These are phyloP conservation scores for Fusarium solani-melongenae DNA, from an alignment of 2,329 filamentous ascomycete genomes.

Conservation along the genomic window DNA sequence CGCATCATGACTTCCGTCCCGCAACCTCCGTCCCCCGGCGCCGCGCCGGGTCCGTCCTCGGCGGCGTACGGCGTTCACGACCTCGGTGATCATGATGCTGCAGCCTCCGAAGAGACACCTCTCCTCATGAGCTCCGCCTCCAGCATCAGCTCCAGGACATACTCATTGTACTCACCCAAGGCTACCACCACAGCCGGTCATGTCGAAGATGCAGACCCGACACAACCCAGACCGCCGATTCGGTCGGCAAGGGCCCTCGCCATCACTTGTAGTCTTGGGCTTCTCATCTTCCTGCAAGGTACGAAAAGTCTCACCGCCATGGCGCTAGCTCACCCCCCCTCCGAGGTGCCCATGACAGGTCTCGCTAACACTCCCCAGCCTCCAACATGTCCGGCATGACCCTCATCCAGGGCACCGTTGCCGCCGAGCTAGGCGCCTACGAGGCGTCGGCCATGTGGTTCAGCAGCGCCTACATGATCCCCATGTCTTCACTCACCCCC, in stretches of 20 bases:
- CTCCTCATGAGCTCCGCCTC: constrained; percentile 24
- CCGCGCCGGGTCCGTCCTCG: constrained; percentile 12
- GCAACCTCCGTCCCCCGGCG: neutral
- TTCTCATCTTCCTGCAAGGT: constrained; percentile 46
- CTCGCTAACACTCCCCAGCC: constrained; percentile 48
- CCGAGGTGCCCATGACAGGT: neutral
- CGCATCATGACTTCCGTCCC: constrained; percentile 10
- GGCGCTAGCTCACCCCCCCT: neutral
- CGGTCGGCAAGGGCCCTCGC: constrained; percentile 51
- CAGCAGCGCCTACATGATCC: constrained; percentile 77
- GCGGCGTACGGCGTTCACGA: neutral
- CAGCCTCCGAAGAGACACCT: constrained; percentile 36
- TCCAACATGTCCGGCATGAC: constrained; percentile 84
- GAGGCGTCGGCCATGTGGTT: constrained; percentile 82
- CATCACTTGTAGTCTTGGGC: constrained; percentile 53
- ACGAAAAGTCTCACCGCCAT: neutral
- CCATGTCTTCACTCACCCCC: constrained; percentile 72
- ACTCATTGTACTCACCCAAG: neutral
- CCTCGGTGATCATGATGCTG: neutral
- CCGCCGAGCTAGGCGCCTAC: constrained; percentile 79
- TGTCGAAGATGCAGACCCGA: constrained; percentile 4
- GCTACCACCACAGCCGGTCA: constrained; percentile 1
- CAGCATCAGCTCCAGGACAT: constrained; percentile 6
- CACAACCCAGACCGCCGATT: constrained; percentile 36
- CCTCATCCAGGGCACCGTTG: constrained; percentile 82